A percentile compares a stretch with the other conserved stretches of the same genome.
Evolutionary conservation across 2,329 filamentous ascomycete genomes (phyloP).

Genomic region (Trichoderma oligosporum): DNA sequence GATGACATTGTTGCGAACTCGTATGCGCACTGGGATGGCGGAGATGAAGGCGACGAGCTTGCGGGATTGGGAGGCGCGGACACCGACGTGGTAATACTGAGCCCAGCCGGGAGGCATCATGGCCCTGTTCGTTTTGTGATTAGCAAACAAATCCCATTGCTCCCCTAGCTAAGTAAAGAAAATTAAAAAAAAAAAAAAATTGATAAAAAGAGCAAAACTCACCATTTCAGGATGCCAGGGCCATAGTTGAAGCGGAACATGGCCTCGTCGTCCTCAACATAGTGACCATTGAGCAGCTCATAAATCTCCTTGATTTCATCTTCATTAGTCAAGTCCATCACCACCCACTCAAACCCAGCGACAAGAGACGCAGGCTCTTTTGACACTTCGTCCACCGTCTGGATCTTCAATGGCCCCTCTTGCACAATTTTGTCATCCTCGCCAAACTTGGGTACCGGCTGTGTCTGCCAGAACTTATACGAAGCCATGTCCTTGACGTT

Average conservation of each 20-base stretch:
- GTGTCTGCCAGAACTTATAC: constrained; percentile 98
- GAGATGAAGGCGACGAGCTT: constrained; percentile 96
- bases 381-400: constrained; percentile 73
- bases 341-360: constrained; percentile 90
- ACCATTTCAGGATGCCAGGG: constrained; percentile 83
- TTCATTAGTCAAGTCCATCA: constrained; percentile 77
- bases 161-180: too few species aligned
- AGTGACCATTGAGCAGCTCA: constrained; percentile 86
- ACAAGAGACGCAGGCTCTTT: constrained; percentile 72
- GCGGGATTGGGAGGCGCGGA: constrained; percentile 75
- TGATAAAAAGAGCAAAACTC: constrained; percentile 30
- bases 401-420: constrained; percentile 81
- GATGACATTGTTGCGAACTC: constrained; percentile 71
- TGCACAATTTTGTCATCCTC: constrained; percentile 52
- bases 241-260: constrained; percentile 99
- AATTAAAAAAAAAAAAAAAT: too few species aligned
- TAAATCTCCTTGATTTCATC: constrained; percentile 84
- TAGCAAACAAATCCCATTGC: neutral
- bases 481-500: constrained; percentile 94
- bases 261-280: constrained; percentile 94
- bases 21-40: constrained; percentile 79
- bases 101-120: constrained; percentile 93
- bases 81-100: constrained; percentile 91
- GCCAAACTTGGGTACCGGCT: constrained; percentile 85
- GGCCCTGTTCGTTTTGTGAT: constrained; percentile 55